Evolutionary conservation across 1,284 basidiomycete species (phyloP).

Genomic region (Cystobasidiaceae sp.): DNA sequence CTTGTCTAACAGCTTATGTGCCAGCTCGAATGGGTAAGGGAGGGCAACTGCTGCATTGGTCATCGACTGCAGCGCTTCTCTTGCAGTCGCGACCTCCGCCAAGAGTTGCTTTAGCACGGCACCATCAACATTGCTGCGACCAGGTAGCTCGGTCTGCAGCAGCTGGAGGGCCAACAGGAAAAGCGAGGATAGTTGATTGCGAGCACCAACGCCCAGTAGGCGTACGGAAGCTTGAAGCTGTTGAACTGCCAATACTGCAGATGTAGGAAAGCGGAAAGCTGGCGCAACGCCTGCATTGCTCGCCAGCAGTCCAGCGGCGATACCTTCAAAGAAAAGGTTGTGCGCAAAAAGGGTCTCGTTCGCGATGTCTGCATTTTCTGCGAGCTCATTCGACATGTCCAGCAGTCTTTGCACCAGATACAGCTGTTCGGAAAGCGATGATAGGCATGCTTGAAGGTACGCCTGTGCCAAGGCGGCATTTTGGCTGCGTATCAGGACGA

Average conservation of each 20-base stretch:
- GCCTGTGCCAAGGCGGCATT: neutral
- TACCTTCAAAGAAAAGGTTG: neutral
- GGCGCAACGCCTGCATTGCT: neutral
- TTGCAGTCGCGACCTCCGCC: neutral
- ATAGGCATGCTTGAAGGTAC: slow-evolving; percentile 7
- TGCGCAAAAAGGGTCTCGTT: neutral
- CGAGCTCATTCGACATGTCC: neutral
- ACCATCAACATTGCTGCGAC: neutral
- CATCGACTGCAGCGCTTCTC: neutral
- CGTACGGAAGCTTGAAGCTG: neutral
- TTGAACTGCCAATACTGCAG: neutral
- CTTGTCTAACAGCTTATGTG: neutral
- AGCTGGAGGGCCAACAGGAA: slow-evolving; percentile 1
- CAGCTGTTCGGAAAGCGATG: neutral
- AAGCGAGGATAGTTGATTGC: neutral
- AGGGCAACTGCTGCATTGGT: neutral
- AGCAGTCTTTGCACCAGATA: neutral
- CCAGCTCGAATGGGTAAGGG: slow-evolving; percentile 6
- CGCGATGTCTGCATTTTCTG: neutral
- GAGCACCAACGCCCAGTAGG: neutral
- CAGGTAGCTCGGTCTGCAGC: neutral
- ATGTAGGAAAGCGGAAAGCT: neutral
- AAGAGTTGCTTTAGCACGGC: neutral
- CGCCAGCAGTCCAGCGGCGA: neutral
- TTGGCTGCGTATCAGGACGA: neutral